Percentiles rank a stretch among this genome's conserved stretches.
Conservation (phyloP, 257 asterid genomes). For the Cynanchum wilfordii region DNA sequence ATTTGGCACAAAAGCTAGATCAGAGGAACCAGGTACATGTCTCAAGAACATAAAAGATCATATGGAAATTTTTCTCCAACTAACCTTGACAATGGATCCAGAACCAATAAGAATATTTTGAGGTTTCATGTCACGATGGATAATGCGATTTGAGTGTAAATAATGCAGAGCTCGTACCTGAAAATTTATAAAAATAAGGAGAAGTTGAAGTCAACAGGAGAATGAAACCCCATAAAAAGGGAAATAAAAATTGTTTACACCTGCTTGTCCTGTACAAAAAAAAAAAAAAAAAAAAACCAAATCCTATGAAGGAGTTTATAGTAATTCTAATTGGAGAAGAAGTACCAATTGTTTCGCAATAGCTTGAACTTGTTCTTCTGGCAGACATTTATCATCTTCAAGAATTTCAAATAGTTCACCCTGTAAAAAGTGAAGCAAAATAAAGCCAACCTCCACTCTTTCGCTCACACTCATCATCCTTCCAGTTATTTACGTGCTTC, state of each 20-base stretch:
- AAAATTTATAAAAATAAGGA: slow-evolving; percentile 16
- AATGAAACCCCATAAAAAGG: not conserved
- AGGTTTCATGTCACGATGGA: slow-evolving; percentile 98
- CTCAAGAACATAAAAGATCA: not conserved
- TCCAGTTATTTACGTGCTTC: not conserved
- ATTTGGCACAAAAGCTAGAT: not conserved
- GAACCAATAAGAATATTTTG: slow-evolving; percentile 97
- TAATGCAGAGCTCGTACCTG: slow-evolving; percentile 94
- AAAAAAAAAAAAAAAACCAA: not conserved
- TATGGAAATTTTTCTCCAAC: slow-evolving; percentile 7
- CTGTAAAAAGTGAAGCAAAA: slow-evolving; percentile 35
- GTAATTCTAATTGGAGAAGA: slow-evolving; percentile 2
- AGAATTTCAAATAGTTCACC: slow-evolving; percentile 98
- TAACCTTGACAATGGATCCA: slow-evolving; percentile 89
- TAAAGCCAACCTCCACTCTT: slow-evolving; percentile 14
- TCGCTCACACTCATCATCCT: not conserved
- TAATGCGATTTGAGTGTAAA: slow-evolving; percentile 95
- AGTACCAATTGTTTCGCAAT: slow-evolving; percentile 95
- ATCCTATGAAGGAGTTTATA: not conserved
- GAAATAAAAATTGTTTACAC: not conserved
- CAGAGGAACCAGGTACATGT: not conserved
- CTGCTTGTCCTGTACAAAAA: not conserved
- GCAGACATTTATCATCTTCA: slow-evolving; percentile 98
- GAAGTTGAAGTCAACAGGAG: slow-evolving; percentile 12
- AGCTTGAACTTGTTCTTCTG: slow-evolving; percentile 98